A percentile compares a stretch with the other conserved stretches of the same genome.
phyloP scores from a whole-genome alignment of 345 rosid genomes.

The Eucalyptus regnans region DNA sequence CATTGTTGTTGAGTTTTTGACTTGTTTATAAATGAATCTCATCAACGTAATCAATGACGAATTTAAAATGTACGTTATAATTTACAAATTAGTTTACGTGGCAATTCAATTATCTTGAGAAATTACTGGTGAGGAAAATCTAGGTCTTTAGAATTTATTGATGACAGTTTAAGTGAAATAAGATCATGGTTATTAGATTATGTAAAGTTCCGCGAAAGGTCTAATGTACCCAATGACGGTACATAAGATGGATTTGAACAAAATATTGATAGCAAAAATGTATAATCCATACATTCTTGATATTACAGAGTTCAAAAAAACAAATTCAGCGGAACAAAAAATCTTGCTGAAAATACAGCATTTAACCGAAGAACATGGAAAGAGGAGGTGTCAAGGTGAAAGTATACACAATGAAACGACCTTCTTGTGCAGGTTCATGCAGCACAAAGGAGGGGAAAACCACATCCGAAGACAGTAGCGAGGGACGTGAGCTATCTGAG shows the following conservation, averaged over 20 bases:
- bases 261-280: not conserved
- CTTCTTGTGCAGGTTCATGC: no score
- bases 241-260: not conserved
- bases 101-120: no score
- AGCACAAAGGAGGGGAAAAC: not conserved
- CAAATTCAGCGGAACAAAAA: not conserved
- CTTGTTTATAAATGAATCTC: no score
- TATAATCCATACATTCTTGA: not conserved
- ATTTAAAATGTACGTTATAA: no score
- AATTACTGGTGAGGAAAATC: no score
- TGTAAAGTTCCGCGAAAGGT: rapidly evolving
- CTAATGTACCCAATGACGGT: rapidly evolving
- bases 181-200: rapidly evolving
- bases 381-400: not conserved
- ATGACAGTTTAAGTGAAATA: no score
- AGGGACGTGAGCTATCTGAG: no score
- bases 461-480: not conserved
- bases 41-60: no score
- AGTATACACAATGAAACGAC: not conserved
- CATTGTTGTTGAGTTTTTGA: no score
- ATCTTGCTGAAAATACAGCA: not conserved
- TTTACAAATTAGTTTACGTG: no score
- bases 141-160: no score
- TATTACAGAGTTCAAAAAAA: rapidly evolving
- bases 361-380: not conserved